phyloP scores from a whole-genome alignment of 306 rosid species.

The Vicia faba region DNA sequence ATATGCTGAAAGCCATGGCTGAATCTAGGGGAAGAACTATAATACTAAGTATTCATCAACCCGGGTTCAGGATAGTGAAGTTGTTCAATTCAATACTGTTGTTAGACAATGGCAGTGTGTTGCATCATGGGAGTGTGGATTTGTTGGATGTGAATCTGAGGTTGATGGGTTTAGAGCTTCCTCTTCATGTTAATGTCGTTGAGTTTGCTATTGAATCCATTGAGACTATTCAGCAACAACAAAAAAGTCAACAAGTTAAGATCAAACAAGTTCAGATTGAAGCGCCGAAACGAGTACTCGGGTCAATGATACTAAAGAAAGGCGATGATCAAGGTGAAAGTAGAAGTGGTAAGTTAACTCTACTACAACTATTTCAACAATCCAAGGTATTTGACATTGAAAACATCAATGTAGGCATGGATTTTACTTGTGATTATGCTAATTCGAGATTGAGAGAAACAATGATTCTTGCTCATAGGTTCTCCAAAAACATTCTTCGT shows the following conservation, averaged over 20 bases:
- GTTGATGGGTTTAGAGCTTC: constrained; percentile 76
- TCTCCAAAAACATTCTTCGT: constrained; percentile 78
- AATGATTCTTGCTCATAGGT: constrained; percentile 78
- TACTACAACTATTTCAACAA: constrained; percentile 86
- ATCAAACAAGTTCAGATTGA: constrained; percentile 32
- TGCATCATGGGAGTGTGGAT: constrained; percentile 77
- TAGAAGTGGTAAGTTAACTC: constrained; percentile 62
- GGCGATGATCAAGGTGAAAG: constrained; percentile 32
- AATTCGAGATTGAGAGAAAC: constrained; percentile 77
- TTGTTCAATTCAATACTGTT: constrained; percentile 66
- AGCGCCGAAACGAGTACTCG: constrained; percentile 31
- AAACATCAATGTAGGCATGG: constrained; percentile 39
- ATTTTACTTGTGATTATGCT: constrained; percentile 55
- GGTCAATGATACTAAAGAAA: constrained; percentile 42
- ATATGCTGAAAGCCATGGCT: constrained; percentile 83
- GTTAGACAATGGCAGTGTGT: constrained; percentile 67
- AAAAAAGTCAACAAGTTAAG: constrained; percentile 32
- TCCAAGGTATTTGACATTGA: constrained; percentile 69
- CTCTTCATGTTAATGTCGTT: constrained; percentile 74
- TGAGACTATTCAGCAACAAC: constrained; percentile 55
- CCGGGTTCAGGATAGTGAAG: constrained; percentile 81
- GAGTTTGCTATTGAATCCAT: constrained; percentile 88
- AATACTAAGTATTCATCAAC: constrained; percentile 84
- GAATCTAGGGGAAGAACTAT: constrained; percentile 69
- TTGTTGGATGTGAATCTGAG: constrained; percentile 64